A percentile compares a stretch with the other conserved stretches of the same genome.
Conservation (phyloP, 805 yeast genomes). For the Candida insectalens region DNA sequence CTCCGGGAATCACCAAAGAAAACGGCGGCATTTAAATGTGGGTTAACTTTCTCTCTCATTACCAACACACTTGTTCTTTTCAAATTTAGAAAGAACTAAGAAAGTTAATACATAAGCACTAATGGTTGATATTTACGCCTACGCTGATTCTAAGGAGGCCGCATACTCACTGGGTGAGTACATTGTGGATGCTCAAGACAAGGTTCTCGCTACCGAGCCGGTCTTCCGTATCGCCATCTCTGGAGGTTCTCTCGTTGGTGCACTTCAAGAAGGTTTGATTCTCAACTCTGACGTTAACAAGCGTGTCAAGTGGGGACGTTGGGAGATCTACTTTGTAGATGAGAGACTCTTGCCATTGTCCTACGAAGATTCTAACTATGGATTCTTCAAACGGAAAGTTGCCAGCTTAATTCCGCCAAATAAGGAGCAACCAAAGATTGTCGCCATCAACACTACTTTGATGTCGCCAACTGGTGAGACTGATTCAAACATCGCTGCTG, state of each 20-base stretch:
- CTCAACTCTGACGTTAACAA: conserved; percentile 36
- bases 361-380: conserved; percentile 80
- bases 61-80: too few species aligned
- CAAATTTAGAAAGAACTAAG: too few species aligned
- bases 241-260: conserved; percentile 86
- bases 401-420: conserved; percentile 35
- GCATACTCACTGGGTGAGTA: conserved; percentile 59
- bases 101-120: too few species aligned
- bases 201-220: conserved; percentile 34
- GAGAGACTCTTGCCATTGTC: conserved; percentile 82
- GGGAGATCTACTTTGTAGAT: conserved; percentile 83
- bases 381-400: conserved; percentile 60
- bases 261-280: conserved; percentile 56
- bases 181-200: conserved; percentile 52
- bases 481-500: conserved; percentile 47
- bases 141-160: conserved; percentile 46
- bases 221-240: conserved; percentile 72
- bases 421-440: conserved; percentile 44
- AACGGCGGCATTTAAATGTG: too few species aligned
- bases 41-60: too few species aligned
- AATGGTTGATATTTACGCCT: conserved; percentile 34
- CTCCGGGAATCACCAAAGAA: too few species aligned
- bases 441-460: conserved; percentile 56
- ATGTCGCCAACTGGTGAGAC: conserved; percentile 40
- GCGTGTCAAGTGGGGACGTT: conserved; percentile 53